These are phyloP conservation scores for Yamadazyma dushanensis DNA, from an alignment of 1,139 yeast species.

Conservation along the genomic window DNA sequence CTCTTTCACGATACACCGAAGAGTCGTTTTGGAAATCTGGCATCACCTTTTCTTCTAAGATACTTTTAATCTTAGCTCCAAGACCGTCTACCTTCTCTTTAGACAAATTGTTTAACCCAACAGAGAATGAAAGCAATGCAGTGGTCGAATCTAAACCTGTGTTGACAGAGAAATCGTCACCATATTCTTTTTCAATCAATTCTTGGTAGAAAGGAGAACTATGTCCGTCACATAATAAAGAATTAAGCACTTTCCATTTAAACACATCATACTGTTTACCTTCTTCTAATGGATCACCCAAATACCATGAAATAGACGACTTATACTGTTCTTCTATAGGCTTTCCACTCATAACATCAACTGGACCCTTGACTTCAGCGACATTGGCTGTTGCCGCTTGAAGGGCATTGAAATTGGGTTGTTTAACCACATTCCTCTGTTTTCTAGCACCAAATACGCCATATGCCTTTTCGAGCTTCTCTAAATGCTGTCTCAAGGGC, in stretches of 20 bases:
- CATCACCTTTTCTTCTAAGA: conserved; percentile 35
- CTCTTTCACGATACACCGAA: conserved; percentile 59
- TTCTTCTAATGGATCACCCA: conserved; percentile 70
- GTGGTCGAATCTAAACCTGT: conserved; percentile 87
- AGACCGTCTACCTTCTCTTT: conserved; percentile 48
- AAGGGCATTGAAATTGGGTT: conserved; percentile 24
- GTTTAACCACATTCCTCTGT: conserved; percentile 23
- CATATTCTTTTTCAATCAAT: conserved; percentile 79
- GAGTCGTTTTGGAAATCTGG: conserved; percentile 41
- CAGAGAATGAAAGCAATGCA: conserved; percentile 72
- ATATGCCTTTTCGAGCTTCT: conserved; percentile 55
- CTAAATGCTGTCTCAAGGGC: conserved; percentile 62
- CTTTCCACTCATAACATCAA: conserved; percentile 68
- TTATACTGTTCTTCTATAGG: conserved; percentile 72
- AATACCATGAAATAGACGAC: conserved; percentile 83
- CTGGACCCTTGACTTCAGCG: conserved; percentile 59
- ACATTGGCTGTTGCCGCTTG: conserved; percentile 6
- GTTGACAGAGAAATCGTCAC: conserved; percentile 85
- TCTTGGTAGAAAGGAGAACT: conserved; percentile 86
- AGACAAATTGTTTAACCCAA: conserved; percentile 81
- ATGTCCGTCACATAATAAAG: conserved; percentile 85
- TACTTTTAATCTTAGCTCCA: conserved; percentile 44
- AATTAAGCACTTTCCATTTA: conserved; percentile 69
- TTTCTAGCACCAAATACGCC: conserved; percentile 53
- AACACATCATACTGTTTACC: conserved; percentile 58